These are phyloP conservation scores for Zoysia japonica DNA, from an alignment of 176 grass and related monocot genomes.

Conservation along the genomic window DNA sequence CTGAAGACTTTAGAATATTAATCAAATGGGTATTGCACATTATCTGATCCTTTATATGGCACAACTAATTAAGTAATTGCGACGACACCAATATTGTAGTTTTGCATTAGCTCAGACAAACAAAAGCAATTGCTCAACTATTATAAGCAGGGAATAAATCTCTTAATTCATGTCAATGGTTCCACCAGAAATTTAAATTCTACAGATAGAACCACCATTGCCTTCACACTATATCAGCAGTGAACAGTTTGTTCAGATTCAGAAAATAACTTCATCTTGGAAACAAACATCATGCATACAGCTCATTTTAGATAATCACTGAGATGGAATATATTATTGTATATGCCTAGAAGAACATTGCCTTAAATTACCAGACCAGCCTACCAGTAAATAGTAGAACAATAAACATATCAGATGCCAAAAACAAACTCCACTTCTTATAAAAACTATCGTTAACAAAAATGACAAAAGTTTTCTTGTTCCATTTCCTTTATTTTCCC, in stretches of 20 bases:
- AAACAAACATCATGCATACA: not conserved
- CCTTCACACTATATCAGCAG: not conserved
- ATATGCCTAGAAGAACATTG: not conserved
- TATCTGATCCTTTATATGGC: slow-evolving; percentile 10
- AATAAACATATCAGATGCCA: not conserved
- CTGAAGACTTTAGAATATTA: not conserved
- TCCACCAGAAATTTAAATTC: not conserved
- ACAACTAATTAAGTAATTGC: not conserved
- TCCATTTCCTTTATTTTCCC: slow-evolving; percentile 7
- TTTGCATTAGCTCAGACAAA: not conserved
- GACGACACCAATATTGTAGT: not conserved
- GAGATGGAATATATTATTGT: not conserved
- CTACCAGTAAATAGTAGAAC: slow-evolving; percentile 1
- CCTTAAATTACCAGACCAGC: not conserved
- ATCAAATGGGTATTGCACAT: not conserved
- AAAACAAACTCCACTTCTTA: not conserved
- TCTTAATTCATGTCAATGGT: not conserved
- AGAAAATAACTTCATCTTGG: not conserved
- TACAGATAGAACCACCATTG: not conserved
- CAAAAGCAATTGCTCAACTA: not conserved
- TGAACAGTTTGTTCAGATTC: not conserved
- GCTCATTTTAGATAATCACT: not conserved
- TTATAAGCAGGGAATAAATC: not conserved
- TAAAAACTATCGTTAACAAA: not conserved
- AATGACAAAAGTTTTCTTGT: not conserved